Conservation (phyloP, 176 grass and related monocot species). For the Bolboschoenus planiculmis region DNA sequence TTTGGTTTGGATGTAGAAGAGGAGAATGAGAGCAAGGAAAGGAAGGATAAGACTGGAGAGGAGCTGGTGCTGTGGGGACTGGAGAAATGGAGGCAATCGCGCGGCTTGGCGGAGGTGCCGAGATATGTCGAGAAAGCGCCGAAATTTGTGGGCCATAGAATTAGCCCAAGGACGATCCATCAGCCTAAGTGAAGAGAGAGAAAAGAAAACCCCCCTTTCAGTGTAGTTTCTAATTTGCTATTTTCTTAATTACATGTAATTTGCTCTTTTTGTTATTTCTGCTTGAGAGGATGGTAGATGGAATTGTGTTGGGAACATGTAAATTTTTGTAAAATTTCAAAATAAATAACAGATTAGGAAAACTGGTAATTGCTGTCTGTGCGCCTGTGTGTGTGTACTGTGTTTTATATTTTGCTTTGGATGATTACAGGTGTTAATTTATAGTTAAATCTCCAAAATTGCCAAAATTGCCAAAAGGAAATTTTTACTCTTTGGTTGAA, state of each 20-base stretch:
- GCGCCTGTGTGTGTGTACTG: neutral
- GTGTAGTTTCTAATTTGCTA: neutral
- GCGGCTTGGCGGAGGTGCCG: neutral
- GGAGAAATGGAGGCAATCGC: constrained; percentile 22
- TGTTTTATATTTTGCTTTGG: neutral
- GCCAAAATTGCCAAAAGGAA: too few species aligned
- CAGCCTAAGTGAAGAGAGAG: constrained; percentile 2
- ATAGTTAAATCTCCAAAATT: neutral
- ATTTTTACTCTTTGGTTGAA: too few species aligned
- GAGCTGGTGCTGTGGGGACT: constrained; percentile 18
- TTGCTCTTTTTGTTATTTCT: constrained; percentile 3
- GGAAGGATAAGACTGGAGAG: constrained; percentile 9
- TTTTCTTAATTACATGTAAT: neutral
- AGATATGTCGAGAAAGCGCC: constrained; percentile 11
- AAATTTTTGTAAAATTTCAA: constrained; percentile 23
- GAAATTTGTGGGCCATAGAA: constrained; percentile 17
- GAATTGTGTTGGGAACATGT: neutral
- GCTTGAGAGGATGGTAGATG: neutral
- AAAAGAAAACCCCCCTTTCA: neutral
- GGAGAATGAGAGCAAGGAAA: neutral
- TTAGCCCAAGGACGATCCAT: constrained; percentile 19
- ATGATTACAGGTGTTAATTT: neutral
- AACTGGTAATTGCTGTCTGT: neutral
- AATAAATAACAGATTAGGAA: constrained; percentile 1
- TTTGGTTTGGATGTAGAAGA: constrained; percentile 12